Base-by-base conservation (phyloP, 306 rosid genomes). In the Rubus parviflorus region DNA sequence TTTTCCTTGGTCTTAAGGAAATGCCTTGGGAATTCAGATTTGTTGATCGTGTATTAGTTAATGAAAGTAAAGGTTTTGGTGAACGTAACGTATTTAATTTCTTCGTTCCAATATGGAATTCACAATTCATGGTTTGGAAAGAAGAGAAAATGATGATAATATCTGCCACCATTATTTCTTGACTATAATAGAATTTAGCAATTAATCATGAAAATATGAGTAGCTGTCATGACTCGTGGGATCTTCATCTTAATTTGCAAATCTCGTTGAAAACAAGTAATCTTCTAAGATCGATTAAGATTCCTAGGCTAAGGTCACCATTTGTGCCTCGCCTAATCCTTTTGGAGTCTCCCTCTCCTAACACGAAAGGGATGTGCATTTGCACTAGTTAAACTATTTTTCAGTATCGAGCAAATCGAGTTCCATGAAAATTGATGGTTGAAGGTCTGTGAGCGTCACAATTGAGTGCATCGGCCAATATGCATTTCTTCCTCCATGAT, bases 11-110 rank as follows among this genome's bases (percentile, higher is more conserved):
- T 41, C 9, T 40, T 56, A 54, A 56, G 76, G 67, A 73, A 56
- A 54, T 73, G 67, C 53, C 76, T 56, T 73, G 5, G 46, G 11
- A n/a, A 13, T 57, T 57, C 41, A 56, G 67, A 54, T 73, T 45
- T 56, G 67, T 38, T 38, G 13, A 65, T n/a, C 64, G 13, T 48
- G 38, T 11, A 14, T 15, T 5, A 20, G 42, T 30, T 60, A 45
- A 43, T 51, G 58, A 74, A 45, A 74, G 38, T 48, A 61, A 45
- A 53, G n/a, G 37, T 19, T 38, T 41, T 67, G 72, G 72, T 67
- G 72, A 20, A 67, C 43, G 52, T 67, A 67, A 67, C 72, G 53
- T 67, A 20, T 67, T 19, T 3, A 43, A 20, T 42, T 42, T 41
- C 48, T 6, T 64, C 5, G 8, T 64, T 6, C 47, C 45, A 16